These are phyloP conservation scores for Ophiostoma angusticollis DNA, from an alignment of 2,329 filamentous ascomycete genomes.

Conservation along the genomic window DNA sequence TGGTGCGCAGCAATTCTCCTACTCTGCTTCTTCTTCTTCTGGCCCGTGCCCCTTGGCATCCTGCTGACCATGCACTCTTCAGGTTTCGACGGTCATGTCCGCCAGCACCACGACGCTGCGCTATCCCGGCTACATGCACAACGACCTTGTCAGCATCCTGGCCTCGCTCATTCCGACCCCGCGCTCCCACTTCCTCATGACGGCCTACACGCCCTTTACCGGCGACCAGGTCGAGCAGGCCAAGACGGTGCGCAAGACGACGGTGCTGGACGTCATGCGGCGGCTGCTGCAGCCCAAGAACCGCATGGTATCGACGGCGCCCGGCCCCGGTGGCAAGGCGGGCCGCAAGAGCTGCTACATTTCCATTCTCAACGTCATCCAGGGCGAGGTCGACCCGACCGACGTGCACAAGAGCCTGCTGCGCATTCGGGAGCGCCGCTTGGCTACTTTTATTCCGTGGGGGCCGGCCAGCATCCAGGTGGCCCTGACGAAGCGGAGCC, in stretches of 20 bases:
- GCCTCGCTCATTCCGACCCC: slow-evolving; percentile 93
- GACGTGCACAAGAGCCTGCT: slow-evolving; percentile 97
- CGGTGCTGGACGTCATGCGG: slow-evolving; percentile 94
- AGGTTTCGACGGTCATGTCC: slow-evolving; percentile 95
- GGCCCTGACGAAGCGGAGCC: slow-evolving; percentile 88
- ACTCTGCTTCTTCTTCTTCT: slow-evolving; percentile 4
- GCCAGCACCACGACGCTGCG: slow-evolving; percentile 91
- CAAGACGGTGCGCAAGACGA: slow-evolving; percentile 96
- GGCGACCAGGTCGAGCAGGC: slow-evolving; percentile 92
- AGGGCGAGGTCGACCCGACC: slow-evolving; percentile 94
- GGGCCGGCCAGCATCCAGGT: slow-evolving; percentile 96
- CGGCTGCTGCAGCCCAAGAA: slow-evolving; percentile 94
- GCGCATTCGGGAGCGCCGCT: slow-evolving; percentile 81
- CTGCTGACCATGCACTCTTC: background rate
- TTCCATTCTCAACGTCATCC: slow-evolving; percentile 96
- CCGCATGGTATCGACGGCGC: slow-evolving; percentile 93
- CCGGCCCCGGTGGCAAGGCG: slow-evolving; percentile 33
- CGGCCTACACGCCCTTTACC: slow-evolving; percentile 94
- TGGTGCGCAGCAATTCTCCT: too few species aligned
- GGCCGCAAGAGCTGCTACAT: slow-evolving; percentile 95
- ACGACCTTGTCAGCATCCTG: slow-evolving; percentile 92
- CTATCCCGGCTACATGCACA: slow-evolving; percentile 99
- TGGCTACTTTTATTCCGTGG: slow-evolving; percentile 97
- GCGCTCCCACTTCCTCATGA: slow-evolving; percentile 96
- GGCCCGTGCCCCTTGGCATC: background rate